A percentile compares a stretch with the other conserved stretches of the same genome.
phyloP scores from a whole-genome alignment of 2,329 filamentous ascomycete genomes.

The Fusarium odoratissimum region DNA sequence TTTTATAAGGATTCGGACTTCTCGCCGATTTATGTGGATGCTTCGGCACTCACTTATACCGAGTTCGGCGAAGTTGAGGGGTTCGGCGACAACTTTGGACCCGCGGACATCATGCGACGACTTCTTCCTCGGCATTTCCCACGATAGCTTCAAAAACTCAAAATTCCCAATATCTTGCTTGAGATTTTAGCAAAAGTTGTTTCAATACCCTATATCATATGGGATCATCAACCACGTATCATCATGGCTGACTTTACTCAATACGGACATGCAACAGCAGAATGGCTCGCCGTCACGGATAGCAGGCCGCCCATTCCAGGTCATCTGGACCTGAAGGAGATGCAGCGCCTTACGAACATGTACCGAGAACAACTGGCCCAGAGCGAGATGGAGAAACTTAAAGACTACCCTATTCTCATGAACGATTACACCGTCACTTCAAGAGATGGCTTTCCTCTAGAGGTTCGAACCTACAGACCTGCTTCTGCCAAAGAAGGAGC shows the following conservation, averaged over 20 bases:
- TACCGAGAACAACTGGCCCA: constrained; percentile 22
- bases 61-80: constrained; percentile 14
- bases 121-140: not conserved
- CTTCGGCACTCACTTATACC: constrained; percentile 6
- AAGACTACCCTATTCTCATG: constrained; percentile 42
- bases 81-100: not conserved
- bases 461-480: constrained; percentile 41
- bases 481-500: constrained; percentile 40
- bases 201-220: not conserved
- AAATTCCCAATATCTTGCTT: rapidly evolving
- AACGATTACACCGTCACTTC: constrained; percentile 46
- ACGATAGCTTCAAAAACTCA: constrained; percentile 8
- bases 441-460: constrained; percentile 28
- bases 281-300: constrained; percentile 55
- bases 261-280: constrained; percentile 55
- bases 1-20: not conserved
- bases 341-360: constrained; percentile 25
- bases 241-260: constrained; percentile 47
- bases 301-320: constrained; percentile 14
- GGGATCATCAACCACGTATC: too few relatives aligned
- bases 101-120: not conserved
- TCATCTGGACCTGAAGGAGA: constrained; percentile 19
- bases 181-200: rapidly evolving
- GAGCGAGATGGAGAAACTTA: constrained; percentile 14
- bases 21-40: not conserved